Evolutionary conservation across 1,284 basidiomycete species (phyloP).

Genomic region (Ceratobasidium sp.): DNA sequence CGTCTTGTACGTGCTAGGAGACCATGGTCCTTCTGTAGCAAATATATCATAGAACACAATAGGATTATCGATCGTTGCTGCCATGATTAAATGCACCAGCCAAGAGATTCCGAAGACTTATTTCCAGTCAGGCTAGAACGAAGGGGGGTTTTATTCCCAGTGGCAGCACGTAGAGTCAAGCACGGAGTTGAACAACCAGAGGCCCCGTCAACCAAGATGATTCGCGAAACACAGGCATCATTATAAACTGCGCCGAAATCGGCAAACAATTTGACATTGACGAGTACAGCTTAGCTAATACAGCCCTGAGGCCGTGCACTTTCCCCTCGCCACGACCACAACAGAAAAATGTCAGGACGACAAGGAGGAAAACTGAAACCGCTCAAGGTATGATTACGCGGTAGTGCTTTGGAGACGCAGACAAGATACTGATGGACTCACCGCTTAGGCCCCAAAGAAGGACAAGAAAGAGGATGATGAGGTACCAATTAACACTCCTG

Average conservation of each 20-base stretch:
- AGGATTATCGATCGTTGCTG: slow-evolving; percentile 4
- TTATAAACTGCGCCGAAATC: too few species aligned
- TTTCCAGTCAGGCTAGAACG: too few species aligned
- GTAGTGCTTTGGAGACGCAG: background rate
- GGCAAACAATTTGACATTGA: too few species aligned
- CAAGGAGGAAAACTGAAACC: slow-evolving; percentile 86
- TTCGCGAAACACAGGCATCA: too few species aligned
- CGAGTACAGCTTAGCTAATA: too few species aligned
- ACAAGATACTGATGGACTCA: background rate
- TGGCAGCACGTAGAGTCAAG: too few species aligned
- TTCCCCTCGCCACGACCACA: slow-evolving; percentile 48
- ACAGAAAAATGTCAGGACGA: slow-evolving; percentile 68
- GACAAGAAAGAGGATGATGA: slow-evolving; percentile 69
- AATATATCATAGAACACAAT: slow-evolving; percentile 16
- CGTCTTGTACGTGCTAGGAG: slow-evolving; percentile 21
- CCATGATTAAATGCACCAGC: background rate
- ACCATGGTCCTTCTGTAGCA: background rate
- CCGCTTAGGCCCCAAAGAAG: slow-evolving; percentile 76
- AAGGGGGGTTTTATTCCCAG: too few species aligned
- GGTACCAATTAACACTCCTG: slow-evolving; percentile 15
- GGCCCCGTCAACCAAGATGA: too few species aligned
- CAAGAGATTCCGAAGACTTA: too few species aligned
- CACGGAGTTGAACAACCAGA: too few species aligned
- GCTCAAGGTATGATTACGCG: slow-evolving; percentile 62
- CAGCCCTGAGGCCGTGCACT: too few species aligned